Evolutionary conservation across 208 protist species (phyloP), one percentile per base, ranked within the genome.

Genomic region (Phytomonas sp.): DNA sequence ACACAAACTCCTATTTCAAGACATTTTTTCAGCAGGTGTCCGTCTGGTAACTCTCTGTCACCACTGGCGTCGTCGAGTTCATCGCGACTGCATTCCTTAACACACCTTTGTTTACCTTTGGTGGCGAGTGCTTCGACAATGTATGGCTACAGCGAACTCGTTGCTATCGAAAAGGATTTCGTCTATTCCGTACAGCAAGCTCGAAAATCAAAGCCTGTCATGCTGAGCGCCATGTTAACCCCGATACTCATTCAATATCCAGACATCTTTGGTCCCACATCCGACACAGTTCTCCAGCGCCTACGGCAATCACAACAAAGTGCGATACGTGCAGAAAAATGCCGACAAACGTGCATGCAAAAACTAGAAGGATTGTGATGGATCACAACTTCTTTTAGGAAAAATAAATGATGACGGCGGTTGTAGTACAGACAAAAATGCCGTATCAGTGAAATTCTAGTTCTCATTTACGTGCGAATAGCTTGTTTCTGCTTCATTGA

Each of bases 301-400:
- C 63, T 67, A 43, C 63, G 28, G 30, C 63, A 43, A 1, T 67
- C 63, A 4, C 63, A 36, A 15, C 40, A 51, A 28, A 63, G 60
- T 20, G 60, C 60, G 17, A 36, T 32, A 20, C 60, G 31, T 20
- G 60, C 32, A 6, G 29, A 36, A 32, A 63, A 32, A 63, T 37
- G 60, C 9, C 60, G 60, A 63, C 60, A 36, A 20, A 17, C 31
- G 29, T 63, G 60, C 17, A 51, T 51, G 2, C 40, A 51, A 51
- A 6, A 15, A 23, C 40, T 51, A 20, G 40, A 3, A 20, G 7
- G 40, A 51, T 23, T 51, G 40, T 51, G 40, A 51, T 51, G 13
- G 40, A 6, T 15, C 20, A 51, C 40, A 6, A 51, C 40, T n/a
- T n/a, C n/a, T n/a, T n/a, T n/a, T n/a, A n/a, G n/a, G n/a, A 17